These are phyloP conservation scores for Heimioporus sp. DNA, from an alignment of 768 basidiomycete species.

Conservation along the genomic window DNA sequence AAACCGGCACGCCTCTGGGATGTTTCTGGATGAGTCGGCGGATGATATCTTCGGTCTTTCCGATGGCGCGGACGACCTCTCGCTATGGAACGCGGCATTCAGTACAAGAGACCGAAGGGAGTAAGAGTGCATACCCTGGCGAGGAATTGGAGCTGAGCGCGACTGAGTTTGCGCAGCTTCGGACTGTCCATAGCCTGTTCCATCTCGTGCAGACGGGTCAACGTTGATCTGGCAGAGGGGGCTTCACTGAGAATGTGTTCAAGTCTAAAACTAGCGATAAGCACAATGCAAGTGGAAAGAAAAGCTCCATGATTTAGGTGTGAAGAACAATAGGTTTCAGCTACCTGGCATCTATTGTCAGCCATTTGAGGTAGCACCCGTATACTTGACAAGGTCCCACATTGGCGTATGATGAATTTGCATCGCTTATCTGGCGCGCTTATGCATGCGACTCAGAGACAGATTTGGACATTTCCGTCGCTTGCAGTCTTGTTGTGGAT, in stretches of 20 bases:
- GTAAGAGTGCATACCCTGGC: conserved; percentile 17
- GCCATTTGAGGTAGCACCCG: background rate
- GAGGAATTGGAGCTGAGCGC: conserved; percentile 22
- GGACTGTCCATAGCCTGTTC: conserved; percentile 13
- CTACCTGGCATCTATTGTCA: background rate
- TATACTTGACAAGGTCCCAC: background rate
- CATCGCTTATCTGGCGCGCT: background rate
- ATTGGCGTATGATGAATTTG: background rate
- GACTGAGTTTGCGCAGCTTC: conserved; percentile 19
- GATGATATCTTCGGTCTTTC: conserved; percentile 29
- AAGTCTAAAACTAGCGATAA: too few relatives aligned
- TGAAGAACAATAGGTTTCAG: too few relatives aligned
- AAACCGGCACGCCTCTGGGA: conserved; percentile 25
- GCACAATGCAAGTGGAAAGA: too few relatives aligned
- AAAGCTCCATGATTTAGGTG: too few relatives aligned
- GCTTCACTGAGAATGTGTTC: too few relatives aligned
- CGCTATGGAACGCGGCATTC: conserved; percentile 9
- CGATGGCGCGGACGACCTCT: conserved; percentile 25
- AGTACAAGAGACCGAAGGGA: background rate
- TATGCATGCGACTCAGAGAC: too few relatives aligned
- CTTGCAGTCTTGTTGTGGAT: conserved; percentile 15
- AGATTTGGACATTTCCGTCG: background rate
- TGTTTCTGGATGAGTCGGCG: conserved; percentile 22
- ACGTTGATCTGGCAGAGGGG: background rate
- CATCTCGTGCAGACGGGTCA: background rate